These are phyloP conservation scores for Apiospora malaysiana DNA, from an alignment of 2,329 filamentous ascomycete species.

Conservation along the genomic window DNA sequence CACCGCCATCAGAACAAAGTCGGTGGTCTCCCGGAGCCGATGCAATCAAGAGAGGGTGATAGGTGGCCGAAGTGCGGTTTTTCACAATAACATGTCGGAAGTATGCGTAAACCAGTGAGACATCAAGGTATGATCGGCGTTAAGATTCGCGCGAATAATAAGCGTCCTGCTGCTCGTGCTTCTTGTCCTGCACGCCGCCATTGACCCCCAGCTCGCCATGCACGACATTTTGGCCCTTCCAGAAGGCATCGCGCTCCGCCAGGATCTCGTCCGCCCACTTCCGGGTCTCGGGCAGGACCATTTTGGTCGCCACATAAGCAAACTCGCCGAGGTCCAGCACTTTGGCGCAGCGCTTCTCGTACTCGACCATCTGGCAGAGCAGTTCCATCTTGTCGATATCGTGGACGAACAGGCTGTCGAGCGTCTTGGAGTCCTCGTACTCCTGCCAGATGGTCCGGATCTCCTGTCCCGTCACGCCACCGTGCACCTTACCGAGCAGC, in stretches of 20 bases:
- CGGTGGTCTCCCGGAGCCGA: neutral
- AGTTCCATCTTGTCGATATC: slow-evolving; percentile 98
- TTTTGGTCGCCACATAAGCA: slow-evolving; percentile 74
- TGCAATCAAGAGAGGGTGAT: neutral
- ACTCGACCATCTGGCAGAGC: slow-evolving; percentile 93
- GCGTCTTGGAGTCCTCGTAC: slow-evolving; percentile 86
- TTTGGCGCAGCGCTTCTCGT: slow-evolving; percentile 75
- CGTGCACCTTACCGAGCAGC: slow-evolving; percentile 76
- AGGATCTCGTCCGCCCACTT: slow-evolving; percentile 80
- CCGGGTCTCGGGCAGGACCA: slow-evolving; percentile 78
- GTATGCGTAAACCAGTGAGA: too few species aligned
- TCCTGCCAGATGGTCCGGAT: slow-evolving; percentile 89
- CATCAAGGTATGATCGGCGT: neutral
- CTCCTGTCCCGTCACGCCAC: slow-evolving; percentile 70
- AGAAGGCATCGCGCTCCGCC: slow-evolving; percentile 76
- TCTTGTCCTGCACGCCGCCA: slow-evolving; percentile 46
- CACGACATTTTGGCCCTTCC: slow-evolving; percentile 58
- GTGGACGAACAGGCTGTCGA: slow-evolving; percentile 89
- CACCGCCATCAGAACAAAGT: neutral
- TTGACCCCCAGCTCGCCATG: slow-evolving; percentile 51
- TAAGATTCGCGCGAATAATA: slow-evolving; percentile 49
- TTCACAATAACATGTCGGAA: too few species aligned
- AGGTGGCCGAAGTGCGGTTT: too few species aligned
- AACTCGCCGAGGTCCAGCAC: slow-evolving; percentile 85
- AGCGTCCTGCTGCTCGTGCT: slow-evolving; percentile 50